phyloP scores from a whole-genome alignment of 768 basidiomycete genomes.

The Gelatoporia subvermispora region DNA sequence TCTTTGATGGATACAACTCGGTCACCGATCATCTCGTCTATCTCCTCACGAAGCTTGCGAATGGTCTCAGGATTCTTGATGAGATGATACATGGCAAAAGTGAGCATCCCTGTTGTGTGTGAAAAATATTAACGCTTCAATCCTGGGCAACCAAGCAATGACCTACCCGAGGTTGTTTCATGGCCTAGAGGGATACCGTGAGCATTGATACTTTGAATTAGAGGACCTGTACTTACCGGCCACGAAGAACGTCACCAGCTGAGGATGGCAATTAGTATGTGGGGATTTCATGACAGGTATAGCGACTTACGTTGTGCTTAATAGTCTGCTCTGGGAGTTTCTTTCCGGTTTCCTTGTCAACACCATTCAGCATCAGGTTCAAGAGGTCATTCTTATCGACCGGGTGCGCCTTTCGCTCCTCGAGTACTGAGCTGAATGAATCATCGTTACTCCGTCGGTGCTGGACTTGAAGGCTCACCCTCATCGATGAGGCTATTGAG shows the following conservation, averaged over 20 bases:
- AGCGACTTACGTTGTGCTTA: conserved; percentile 30
- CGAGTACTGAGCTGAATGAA: conserved; percentile 26
- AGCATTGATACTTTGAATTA: not conserved
- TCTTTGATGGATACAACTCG: conserved; percentile 33
- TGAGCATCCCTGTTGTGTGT: conserved; percentile 29
- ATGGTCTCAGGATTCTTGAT: conserved; percentile 38
- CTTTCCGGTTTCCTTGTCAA: conserved; percentile 40
- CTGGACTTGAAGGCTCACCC: conserved; percentile 24
- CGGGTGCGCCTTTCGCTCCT: conserved; percentile 32
- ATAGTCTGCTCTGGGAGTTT: conserved; percentile 37
- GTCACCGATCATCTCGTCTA: conserved; percentile 40
- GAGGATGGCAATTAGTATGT: not conserved
- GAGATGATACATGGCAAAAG: conserved; percentile 39
- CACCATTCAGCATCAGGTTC: conserved; percentile 38
- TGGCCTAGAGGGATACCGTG: conserved; percentile 20
- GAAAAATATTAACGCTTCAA: no score
- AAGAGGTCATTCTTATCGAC: conserved; percentile 39
- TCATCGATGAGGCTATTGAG: conserved; percentile 35
- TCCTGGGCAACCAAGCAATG: no score
- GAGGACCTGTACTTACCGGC: conserved; percentile 27
- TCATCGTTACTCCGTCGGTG: no score
- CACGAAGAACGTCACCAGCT: conserved; percentile 47
- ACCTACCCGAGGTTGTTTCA: conserved; percentile 33
- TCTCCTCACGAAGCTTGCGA: conserved; percentile 40
- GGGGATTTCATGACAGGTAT: no score